phyloP scores from a whole-genome alignment of 495 filamentous ascomycete species.

The Echria macrotheca region DNA sequence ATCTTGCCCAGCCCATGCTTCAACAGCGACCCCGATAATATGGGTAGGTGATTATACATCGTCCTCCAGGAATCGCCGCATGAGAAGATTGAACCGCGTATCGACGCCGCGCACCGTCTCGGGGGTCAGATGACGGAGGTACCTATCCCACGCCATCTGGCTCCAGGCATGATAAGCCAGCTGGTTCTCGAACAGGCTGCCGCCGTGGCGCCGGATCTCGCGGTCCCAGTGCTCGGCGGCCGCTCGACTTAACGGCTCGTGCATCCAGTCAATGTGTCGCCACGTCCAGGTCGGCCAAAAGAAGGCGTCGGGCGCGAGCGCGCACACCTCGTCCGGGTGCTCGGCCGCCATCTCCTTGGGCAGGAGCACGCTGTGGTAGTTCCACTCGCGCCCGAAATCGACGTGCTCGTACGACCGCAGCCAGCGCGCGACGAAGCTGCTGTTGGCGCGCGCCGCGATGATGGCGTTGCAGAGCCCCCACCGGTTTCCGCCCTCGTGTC shows the following conservation, averaged over 20 bases:
- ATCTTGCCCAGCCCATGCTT: too few relatives aligned
- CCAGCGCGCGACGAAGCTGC: constrained; percentile 40
- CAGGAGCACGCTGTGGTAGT: constrained; percentile 40
- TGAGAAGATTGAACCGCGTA: constrained; percentile 43
- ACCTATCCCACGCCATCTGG: constrained; percentile 40
- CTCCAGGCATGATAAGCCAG: constrained; percentile 45
- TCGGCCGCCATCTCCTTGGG: constrained; percentile 36
- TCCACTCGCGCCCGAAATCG: constrained; percentile 38
- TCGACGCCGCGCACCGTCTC: constrained; percentile 29
- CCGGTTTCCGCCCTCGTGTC: constrained; percentile 42
- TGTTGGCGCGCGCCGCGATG: constrained; percentile 38
- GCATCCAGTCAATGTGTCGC: constrained; percentile 43
- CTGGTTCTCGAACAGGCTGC: constrained; percentile 39
- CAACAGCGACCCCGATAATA: too few relatives aligned
- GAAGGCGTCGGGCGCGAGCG: constrained; percentile 38
- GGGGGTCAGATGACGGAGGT: constrained; percentile 36
- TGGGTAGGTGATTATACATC: too few relatives aligned
- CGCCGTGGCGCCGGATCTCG: constrained; percentile 33
- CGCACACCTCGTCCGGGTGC: constrained; percentile 37
- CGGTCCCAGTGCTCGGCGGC: constrained; percentile 31
- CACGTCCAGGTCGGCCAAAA: constrained; percentile 50
- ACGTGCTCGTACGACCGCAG: constrained; percentile 34
- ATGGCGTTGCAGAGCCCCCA: constrained; percentile 44
- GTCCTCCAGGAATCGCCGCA: constrained; percentile 41
- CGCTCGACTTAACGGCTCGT: constrained; percentile 28